A percentile compares a stretch with the other conserved stretches of the same genome.
Evolutionary conservation across 164 flowering plant genomes (phyloP).

Genomic region (Vitis amurensis): DNA sequence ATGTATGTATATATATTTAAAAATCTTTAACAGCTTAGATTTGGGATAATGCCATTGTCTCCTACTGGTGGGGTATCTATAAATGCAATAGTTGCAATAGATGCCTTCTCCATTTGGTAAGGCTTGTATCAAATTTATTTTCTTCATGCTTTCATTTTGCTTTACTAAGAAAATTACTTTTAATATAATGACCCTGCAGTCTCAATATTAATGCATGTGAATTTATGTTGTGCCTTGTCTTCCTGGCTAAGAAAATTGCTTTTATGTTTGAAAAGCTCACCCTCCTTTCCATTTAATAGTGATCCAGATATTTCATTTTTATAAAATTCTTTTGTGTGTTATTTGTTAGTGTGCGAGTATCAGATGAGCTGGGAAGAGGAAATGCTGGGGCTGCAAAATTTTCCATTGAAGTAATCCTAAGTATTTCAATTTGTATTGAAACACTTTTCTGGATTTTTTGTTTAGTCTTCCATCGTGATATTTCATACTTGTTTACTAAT

Average conservation of each 20-base stretch:
- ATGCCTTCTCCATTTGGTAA: constrained; percentile 41
- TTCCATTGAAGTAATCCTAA: constrained; percentile 15
- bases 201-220: constrained; percentile 28
- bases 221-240: constrained; percentile 24
- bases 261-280: too few species aligned
- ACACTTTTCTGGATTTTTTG: constrained; percentile 18
- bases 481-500: constrained; percentile 21
- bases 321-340: neutral
- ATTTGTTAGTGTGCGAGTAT: constrained; percentile 23
- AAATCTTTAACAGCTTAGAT: constrained; percentile 20
- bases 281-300: too few species aligned
- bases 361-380: constrained; percentile 38
- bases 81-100: constrained; percentile 26
- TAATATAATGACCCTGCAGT: constrained; percentile 12
- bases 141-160: neutral
- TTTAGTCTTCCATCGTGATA: constrained; percentile 15
- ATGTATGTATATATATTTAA: neutral
- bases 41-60: constrained; percentile 34
- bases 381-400: constrained; percentile 27
- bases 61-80: constrained; percentile 27
- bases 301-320: neutral
- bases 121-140: neutral
- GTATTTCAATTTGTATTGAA: constrained; percentile 17
- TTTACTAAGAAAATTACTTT: too few species aligned
- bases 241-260: constrained; percentile 3